Evolutionary conservation across 2,329 filamentous ascomycete genomes (phyloP).

Genomic region (Metarhizium rileyi): DNA sequence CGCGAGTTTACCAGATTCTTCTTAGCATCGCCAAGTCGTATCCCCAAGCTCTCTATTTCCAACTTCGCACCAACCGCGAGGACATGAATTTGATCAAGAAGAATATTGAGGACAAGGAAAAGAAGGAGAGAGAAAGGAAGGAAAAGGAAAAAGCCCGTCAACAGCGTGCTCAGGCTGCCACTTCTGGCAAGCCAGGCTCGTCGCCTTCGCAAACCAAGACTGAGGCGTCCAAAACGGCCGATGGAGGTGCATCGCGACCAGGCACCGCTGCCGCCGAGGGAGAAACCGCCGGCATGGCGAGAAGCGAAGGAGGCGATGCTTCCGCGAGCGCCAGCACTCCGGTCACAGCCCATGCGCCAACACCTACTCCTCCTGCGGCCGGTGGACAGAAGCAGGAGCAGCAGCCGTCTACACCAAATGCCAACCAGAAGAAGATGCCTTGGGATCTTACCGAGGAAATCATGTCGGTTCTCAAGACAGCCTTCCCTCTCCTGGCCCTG

Average conservation of each 20-base stretch:
- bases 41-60: constrained; percentile 92
- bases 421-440: constrained; percentile 60
- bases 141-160: constrained; percentile 55
- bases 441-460: constrained; percentile 98
- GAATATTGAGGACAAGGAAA: constrained; percentile 68
- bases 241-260: constrained; percentile 33
- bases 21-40: constrained; percentile 93
- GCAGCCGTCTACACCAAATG: constrained; percentile 4
- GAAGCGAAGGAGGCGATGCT: constrained; percentile 33
- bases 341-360: constrained; percentile 17
- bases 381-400: constrained; percentile 15
- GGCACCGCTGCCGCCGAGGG: constrained; percentile 43
- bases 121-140: no score
- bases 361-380: constrained; percentile 7
- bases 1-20: constrained; percentile 75
- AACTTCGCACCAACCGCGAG: constrained; percentile 84
- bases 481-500: constrained; percentile 86
- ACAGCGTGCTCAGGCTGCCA: constrained; percentile 36
- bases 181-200: constrained; percentile 33
- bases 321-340: constrained; percentile 16
- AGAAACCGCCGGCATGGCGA: constrained; percentile 30
- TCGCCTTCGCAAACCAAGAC: constrained; percentile 44
- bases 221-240: constrained; percentile 30
- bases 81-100: constrained; percentile 92
- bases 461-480: constrained; percentile 89